Base-by-base conservation (phyloP, 306 rosid genomes). In the Pyrus communis region DNA sequence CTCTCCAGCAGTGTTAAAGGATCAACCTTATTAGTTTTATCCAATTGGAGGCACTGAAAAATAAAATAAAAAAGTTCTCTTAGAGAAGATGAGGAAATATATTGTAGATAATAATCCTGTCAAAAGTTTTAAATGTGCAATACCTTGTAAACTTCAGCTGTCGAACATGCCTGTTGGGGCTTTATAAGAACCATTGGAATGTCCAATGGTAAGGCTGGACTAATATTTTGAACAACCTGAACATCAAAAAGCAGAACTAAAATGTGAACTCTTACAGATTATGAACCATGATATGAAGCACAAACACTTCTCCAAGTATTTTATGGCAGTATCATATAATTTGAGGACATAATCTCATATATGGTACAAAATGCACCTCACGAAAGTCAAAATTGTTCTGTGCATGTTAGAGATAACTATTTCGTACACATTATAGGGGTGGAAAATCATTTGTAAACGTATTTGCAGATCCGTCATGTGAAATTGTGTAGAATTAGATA, bases 101-200 rank as follows among this genome's bases (percentile, higher is more conserved):
- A 28, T 67, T 14, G 70, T 51, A 31, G 61, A 81, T 71, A 64
- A 62, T 28, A 55, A 43, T 73, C 35, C 40, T 5, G 42, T 69
- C 62, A 28, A 43, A 45, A 27, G 62, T 28, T 54, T 49, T 11
- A 76, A 70, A 82, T 74, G 70, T 71, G 69, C 71, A 54, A 69
- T 90, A 95, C 98, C 97, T 92, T 92, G 82, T 95, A 95, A 73
- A 95, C 98, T 87, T 90, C 97, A 28, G 96, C 97, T 1, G 98
- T 95, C 15, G 97, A 83, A 84, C 98, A 95, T 69, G 97, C 98
- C 76, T 92, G 81, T 69, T 70, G 93, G 42, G 98, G 98, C 73
- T 95, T 95, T 80, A 95, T 92, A 82, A 95, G 98, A 84, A 91
- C 93, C 97, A 95, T 88, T 52, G 98, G 98, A 79, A 87, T 69